Evolutionary conservation across 345 rosid species (phyloP).

Genomic region (Erucastrum elatum): DNA sequence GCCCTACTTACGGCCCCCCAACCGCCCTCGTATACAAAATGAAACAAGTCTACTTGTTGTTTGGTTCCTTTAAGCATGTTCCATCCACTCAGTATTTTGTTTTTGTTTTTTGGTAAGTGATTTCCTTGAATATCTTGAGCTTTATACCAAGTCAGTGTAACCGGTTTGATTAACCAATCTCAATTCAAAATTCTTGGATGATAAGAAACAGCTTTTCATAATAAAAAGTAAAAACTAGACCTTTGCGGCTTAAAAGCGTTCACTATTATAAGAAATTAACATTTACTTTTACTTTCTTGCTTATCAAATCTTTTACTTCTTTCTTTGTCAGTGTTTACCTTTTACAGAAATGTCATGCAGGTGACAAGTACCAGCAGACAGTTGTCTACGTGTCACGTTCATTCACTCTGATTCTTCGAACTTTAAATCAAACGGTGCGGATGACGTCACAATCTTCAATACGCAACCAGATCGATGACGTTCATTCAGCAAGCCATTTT

Average conservation of each 20-base stretch:
- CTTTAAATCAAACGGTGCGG: constrained; percentile 15
- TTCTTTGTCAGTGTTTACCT: constrained; percentile 12
- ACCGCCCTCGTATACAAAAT: constrained; percentile 20
- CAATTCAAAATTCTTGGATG: neutral
- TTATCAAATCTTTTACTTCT: neutral
- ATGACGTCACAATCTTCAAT: constrained; percentile 20
- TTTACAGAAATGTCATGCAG: constrained; percentile 23
- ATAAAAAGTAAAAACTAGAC: neutral
- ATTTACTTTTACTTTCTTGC: constrained; percentile 2
- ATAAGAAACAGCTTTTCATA: constrained; percentile 7
- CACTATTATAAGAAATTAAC: neutral
- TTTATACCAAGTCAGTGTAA: constrained; percentile 11
- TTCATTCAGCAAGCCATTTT: neutral
- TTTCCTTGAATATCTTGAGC: neutral
- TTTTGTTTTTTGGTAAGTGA: neutral
- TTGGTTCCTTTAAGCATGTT: neutral
- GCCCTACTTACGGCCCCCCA: constrained; percentile 4
- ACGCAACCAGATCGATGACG: neutral
- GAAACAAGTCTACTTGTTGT: neutral
- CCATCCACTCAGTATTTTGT: neutral
- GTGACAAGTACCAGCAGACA: constrained; percentile 33
- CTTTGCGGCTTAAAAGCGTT: constrained; percentile 30
- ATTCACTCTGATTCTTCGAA: constrained; percentile 18
- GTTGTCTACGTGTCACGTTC: constrained; percentile 32
- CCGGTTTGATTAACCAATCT: neutral